Evolutionary conservation across 2,329 filamentous ascomycete genomes (phyloP).

Genomic region (Biscogniauxia sp.): DNA sequence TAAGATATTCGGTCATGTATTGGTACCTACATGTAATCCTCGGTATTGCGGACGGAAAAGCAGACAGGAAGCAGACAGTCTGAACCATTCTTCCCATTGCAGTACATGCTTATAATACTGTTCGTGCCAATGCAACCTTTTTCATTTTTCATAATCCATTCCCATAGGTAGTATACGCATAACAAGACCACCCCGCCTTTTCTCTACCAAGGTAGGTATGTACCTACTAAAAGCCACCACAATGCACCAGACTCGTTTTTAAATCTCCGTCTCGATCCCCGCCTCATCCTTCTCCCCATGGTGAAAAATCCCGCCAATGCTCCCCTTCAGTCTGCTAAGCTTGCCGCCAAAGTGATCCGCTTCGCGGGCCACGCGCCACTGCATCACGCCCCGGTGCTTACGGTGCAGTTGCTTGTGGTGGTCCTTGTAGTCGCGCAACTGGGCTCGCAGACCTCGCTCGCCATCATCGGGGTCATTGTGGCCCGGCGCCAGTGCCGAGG

Average conservation of each 20-base stretch:
- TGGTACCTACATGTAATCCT: too few species aligned
- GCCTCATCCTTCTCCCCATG: conserved; percentile 54
- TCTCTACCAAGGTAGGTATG: too few species aligned
- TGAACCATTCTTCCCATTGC: too few species aligned
- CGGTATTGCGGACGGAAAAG: too few species aligned
- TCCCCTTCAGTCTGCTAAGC: conserved; percentile 55
- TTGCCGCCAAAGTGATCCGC: conserved; percentile 52
- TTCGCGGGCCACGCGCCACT: conserved; percentile 61
- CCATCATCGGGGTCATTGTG: conserved; percentile 41
- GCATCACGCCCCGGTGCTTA: conserved; percentile 69
- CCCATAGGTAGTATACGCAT: too few species aligned
- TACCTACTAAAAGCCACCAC: too few species aligned
- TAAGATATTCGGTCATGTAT: too few species aligned
- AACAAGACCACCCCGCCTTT: too few species aligned
- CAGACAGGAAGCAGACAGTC: too few species aligned
- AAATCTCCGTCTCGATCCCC: conserved; percentile 70
- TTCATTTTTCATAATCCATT: too few species aligned
- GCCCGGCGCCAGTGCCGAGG: conserved; percentile 32
- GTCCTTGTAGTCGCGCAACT: conserved; percentile 59
- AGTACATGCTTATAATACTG: too few species aligned
- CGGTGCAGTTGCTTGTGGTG: conserved; percentile 60
- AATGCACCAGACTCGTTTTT: conserved; percentile 15
- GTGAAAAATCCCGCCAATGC: conserved; percentile 55
- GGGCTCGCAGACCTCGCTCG: conserved; percentile 46
- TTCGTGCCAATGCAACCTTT: too few species aligned